Evolutionary conservation across 2,329 filamentous ascomycete genomes (phyloP).

Genomic region (Pseudogymnoascus sp.): DNA sequence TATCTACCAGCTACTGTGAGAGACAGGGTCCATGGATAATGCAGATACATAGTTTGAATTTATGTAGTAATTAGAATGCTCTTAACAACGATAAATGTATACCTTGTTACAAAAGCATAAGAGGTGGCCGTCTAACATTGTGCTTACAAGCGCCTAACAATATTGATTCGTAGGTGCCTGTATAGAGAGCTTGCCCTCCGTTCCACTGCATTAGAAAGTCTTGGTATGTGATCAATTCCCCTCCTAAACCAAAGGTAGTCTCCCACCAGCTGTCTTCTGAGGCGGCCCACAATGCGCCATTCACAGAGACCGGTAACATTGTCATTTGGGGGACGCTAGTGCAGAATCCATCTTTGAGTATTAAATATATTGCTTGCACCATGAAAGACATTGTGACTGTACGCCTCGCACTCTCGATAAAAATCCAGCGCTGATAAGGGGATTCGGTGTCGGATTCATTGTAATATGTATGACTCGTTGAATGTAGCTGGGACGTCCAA

Average conservation of each 20-base stretch:
- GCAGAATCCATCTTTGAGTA: conserved; percentile 15
- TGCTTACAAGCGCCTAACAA: background rate
- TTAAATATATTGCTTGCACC: conserved; percentile 14
- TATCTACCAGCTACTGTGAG: too few species aligned
- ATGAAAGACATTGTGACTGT: conserved; percentile 20
- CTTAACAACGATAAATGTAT: background rate
- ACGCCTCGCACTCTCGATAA: conserved; percentile 29
- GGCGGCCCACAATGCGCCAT: conserved; percentile 12
- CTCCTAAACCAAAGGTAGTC: background rate
- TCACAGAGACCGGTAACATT: conserved; percentile 13
- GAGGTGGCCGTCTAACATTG: background rate
- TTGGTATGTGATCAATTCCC: conserved; percentile 10
- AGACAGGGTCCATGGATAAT: too few species aligned
- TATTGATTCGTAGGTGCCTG: background rate
- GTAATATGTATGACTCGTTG: conserved; percentile 6
- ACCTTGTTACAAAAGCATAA: background rate
- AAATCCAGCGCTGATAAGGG: conserved; percentile 23
- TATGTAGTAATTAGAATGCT: background rate
- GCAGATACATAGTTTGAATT: background rate
- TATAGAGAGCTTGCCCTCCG: background rate
- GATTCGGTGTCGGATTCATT: background rate
- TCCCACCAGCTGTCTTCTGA: background rate
- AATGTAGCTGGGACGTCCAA: conserved; percentile 22
- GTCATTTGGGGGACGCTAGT: conserved; percentile 11
- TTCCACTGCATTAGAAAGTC: conserved; percentile 13